Percentiles rank a stretch among this genome's conserved stretches.
These are phyloP conservation scores for Camelina laxa DNA, from an alignment of 345 rosid genomes.

Conservation along the genomic window DNA sequence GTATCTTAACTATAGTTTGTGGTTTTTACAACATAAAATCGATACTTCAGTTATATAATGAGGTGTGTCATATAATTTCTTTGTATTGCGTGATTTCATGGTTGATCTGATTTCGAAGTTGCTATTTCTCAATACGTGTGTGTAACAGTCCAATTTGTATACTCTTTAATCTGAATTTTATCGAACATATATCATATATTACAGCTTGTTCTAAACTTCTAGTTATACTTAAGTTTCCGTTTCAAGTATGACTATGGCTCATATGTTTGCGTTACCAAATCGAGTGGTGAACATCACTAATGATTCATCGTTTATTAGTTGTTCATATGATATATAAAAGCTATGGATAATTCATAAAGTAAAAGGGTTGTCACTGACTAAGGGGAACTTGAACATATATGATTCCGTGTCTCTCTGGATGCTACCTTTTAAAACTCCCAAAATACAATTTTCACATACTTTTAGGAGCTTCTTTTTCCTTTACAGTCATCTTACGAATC, in stretches of 20 bases:
- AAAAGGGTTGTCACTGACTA: conserved; percentile 33
- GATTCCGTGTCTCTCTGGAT: conserved; percentile 31
- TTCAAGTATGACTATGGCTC: background rate
- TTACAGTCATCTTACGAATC: conserved; percentile 37
- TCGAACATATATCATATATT: conserved; percentile 2
- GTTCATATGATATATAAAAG: background rate
- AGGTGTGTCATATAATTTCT: conserved; percentile 25
- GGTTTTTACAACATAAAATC: conserved; percentile 12
- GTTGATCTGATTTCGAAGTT: conserved; percentile 32
- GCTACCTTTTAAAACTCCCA: conserved; percentile 21
- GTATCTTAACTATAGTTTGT: conserved; percentile 25
- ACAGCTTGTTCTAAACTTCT: background rate
- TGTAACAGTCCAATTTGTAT: conserved; percentile 32
- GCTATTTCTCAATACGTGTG: conserved; percentile 12
- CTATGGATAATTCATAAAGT: conserved; percentile 35
- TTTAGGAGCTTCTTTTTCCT: conserved; percentile 43
- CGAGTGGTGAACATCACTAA: conserved; percentile 9
- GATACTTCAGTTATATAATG: conserved; percentile 20
- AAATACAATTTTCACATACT: conserved; percentile 35
- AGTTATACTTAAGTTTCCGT: background rate
- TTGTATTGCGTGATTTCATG: conserved; percentile 37
- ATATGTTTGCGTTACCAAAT: background rate
- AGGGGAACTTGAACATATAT: conserved; percentile 29
- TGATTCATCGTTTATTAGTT: background rate
- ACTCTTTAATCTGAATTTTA: conserved; percentile 9